These are phyloP conservation scores for Chionographis japonica DNA, from an alignment of 106 monocot species.

Conservation along the genomic window DNA sequence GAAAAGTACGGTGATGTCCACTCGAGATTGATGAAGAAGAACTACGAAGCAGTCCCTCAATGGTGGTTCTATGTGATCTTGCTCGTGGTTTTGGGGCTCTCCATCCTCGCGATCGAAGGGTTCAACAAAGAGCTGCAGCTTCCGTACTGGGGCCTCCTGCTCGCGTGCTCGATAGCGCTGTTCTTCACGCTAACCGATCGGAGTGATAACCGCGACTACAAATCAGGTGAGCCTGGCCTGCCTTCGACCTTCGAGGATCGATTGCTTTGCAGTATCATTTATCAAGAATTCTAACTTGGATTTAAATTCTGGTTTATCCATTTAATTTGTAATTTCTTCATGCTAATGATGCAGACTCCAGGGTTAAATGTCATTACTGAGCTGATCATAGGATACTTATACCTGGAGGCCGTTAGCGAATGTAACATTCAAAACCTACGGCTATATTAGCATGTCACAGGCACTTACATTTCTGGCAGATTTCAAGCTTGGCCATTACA, in stretches of 20 bases:
- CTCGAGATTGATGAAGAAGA: constrained; percentile 14
- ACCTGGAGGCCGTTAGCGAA: constrained; percentile 7
- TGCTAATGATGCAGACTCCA: background rate
- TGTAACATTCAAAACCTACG: constrained; percentile 11
- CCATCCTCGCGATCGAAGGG: constrained; percentile 3
- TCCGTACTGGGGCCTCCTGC: constrained; percentile 14
- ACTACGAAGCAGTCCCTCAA: constrained; percentile 10
- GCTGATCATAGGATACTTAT: constrained; percentile 8
- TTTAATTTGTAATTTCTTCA: background rate
- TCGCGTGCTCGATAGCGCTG: constrained; percentile 1
- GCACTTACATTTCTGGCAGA: constrained; percentile 7
- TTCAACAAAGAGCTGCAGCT: constrained; percentile 9
- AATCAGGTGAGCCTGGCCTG: no score
- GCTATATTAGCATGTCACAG: constrained; percentile 1
- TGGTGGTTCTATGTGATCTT: constrained; percentile 19
- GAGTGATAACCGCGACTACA: constrained; percentile 5
- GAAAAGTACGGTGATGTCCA: constrained; percentile 5
- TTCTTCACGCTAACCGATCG: constrained; percentile 6
- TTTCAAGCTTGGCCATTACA: constrained; percentile 23
- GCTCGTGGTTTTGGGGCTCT: background rate
- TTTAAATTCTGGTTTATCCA: no score
- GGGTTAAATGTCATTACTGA: constrained; percentile 4
- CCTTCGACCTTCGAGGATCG: no score
- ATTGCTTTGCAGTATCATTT: no score
- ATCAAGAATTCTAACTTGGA: no score